phyloP scores from a whole-genome alignment of 805 yeast species.

The Saccharomyces eubayanus region DNA sequence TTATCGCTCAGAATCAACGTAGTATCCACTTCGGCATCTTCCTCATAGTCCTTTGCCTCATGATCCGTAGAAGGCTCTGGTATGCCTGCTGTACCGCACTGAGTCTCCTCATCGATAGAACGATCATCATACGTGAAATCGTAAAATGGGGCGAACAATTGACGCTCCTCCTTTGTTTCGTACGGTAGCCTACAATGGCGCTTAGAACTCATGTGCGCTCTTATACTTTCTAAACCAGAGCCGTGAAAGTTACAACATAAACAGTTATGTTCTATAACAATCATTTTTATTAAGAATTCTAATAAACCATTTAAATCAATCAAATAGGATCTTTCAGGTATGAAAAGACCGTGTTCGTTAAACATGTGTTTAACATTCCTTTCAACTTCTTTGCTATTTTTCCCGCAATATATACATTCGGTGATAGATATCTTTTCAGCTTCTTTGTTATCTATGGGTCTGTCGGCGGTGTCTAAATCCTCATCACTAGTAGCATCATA shows the following conservation, averaged over 20 bases:
- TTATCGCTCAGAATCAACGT: constrained; percentile 2
- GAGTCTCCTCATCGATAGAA: constrained; percentile 44
- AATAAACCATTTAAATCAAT: constrained; percentile 64
- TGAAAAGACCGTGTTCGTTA: constrained; percentile 69
- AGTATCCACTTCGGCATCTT: constrained; percentile 23
- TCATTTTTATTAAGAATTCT: constrained; percentile 66
- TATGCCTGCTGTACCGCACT: constrained; percentile 14
- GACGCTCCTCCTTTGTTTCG: constrained; percentile 69
- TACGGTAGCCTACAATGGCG: constrained; percentile 86
- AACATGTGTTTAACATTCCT: constrained; percentile 70
- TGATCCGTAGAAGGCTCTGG: constrained; percentile 17
- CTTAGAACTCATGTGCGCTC: constrained; percentile 81
- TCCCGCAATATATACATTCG: constrained; percentile 52
- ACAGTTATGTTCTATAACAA: constrained; percentile 79
- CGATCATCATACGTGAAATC: constrained; percentile 46
- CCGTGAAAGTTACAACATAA: constrained; percentile 79
- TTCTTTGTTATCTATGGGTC: constrained; percentile 12
- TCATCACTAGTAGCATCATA: constrained; percentile 31
- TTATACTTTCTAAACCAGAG: constrained; percentile 70
- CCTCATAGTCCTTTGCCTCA: constrained; percentile 26
- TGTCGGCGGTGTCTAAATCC: constrained; percentile 6
- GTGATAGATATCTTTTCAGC: constrained; percentile 36
- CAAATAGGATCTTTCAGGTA: constrained; percentile 74
- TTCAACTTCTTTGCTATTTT: constrained; percentile 44
- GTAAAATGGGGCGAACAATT: constrained; percentile 70